Conservation (phyloP, 495 filamentous ascomycete species). For the Talaromyces nanjingensis region DNA sequence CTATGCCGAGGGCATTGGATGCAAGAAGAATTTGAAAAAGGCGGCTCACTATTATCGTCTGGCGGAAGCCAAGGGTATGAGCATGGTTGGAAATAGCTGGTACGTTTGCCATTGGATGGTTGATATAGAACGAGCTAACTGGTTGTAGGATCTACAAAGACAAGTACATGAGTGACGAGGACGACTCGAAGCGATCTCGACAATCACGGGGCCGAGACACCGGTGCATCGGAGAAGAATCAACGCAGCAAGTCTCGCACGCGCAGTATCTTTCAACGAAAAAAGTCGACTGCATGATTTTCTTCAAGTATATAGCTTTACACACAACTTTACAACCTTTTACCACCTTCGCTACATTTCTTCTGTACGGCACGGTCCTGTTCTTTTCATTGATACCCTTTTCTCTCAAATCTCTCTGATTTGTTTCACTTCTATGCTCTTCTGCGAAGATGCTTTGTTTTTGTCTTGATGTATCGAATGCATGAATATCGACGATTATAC, state of each 20-base stretch:
- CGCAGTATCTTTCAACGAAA: conserved; percentile 63
- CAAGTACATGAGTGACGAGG: conserved; percentile 82
- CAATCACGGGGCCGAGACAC: conserved; percentile 30
- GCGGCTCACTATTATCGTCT: conserved; percentile 84
- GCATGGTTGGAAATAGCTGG: conserved; percentile 98
- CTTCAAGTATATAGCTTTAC: neutral
- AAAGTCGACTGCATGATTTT: conserved; percentile 31
- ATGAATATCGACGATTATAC: neutral
- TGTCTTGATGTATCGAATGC: neutral
- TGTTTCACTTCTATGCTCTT: conserved; percentile 4
- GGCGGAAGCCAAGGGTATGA: conserved; percentile 89
- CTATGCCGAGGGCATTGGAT: conserved; percentile 76
- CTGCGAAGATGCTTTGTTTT: conserved; percentile 4
- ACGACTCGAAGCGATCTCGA: conserved; percentile 26
- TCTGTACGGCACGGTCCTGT: conserved; percentile 4
- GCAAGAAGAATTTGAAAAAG: conserved; percentile 93
- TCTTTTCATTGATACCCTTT: conserved; percentile 7
- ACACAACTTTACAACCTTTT: neutral
- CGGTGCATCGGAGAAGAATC: conserved; percentile 46
- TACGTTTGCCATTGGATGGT: no score
- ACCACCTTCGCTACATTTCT: neutral
- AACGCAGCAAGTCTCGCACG: conserved; percentile 56
- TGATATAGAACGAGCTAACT: no score
- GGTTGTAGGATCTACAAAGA: conserved; percentile 78
- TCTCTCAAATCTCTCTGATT: neutral